Percentiles rank a stretch among this genome's conserved stretches.
phyloP scores from a whole-genome alignment of 2,329 filamentous ascomycete species.

The Stemphylium vesicarium region DNA sequence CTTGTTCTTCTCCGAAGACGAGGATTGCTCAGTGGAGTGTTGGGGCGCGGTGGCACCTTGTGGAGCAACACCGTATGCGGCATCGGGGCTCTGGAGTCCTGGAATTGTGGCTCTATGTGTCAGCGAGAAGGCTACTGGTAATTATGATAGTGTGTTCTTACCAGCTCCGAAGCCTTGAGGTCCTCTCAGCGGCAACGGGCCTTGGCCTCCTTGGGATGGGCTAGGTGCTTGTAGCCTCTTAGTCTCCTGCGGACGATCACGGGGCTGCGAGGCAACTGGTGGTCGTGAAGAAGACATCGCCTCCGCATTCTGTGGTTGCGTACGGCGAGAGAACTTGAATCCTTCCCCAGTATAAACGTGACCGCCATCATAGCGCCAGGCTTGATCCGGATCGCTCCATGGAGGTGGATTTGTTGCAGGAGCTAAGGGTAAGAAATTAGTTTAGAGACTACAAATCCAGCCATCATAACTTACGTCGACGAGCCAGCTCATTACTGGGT shows the following conservation, averaged over 20 bases:
- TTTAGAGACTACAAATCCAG: not conserved
- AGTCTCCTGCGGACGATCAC: not conserved
- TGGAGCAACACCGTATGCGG: not conserved
- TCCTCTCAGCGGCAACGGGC: not conserved
- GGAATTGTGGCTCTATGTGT: not conserved
- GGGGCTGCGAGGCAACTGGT: no score
- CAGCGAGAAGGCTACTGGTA: not conserved
- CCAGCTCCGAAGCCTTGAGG: not conserved
- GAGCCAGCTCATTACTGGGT: not conserved
- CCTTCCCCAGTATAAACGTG: constrained; percentile 5
- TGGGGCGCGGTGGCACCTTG: not conserved
- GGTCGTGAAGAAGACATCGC: not conserved
- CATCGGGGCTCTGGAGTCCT: not conserved
- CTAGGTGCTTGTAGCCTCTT: not conserved
- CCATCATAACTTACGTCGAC: not conserved
- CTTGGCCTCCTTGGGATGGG: not conserved
- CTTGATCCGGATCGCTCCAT: not conserved
- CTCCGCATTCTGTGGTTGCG: not conserved
- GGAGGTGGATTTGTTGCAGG: not conserved
- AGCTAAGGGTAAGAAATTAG: not conserved
- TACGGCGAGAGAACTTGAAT: not conserved
- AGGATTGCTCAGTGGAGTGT: not conserved
- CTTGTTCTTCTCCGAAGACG: not conserved
- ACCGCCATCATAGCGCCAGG: not conserved
- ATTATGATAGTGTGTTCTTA: not conserved